Base-by-base conservation (phyloP, 768 basidiomycete genomes). In the Rhodocollybia butyracea region DNA sequence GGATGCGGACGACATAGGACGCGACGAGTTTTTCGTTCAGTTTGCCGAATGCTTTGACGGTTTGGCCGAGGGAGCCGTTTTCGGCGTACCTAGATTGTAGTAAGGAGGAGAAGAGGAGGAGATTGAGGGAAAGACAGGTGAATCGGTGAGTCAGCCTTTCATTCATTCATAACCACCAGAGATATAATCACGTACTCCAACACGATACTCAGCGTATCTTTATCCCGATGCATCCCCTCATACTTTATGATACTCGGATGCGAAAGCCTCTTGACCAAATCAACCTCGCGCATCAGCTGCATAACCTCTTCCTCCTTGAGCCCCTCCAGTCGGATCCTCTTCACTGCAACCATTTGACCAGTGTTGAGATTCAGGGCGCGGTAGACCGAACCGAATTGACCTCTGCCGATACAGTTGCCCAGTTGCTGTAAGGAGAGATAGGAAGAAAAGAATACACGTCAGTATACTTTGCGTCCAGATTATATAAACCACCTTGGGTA, bases 331-430 rank as follows among this genome's bases (percentile, higher is more conserved):
- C 88, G 78, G 63, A 99, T 96, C 29, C 93, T 86, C 74, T 99
- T 99, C 50, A 98, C 93, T n/a, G 96, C 96, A n/a, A 96, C 94
- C 84, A 92, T 96, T 70, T 96, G 91, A 15, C 96, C 96, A 1
- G 89, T 94, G 59, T 89, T 88, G 68, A 98, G 73, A 68, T 99
- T 95, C 56, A 99, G 77, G 12, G 96, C 95, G 13, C 93, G 85
- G 69, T 96, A 98, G 5, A 98, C 96, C 8, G 94, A 84, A 27
- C 96, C 96, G 69, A 98, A 98, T 73, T 98, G 96, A 7, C 96
- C 96, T 46, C 91, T 85, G 2, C 96, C 96, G 60, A 99, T 96
- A 68, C 93, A 95, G 70, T 97, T 95, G 29, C 96, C 96, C 19
- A 99, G 79, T 94, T 96, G 94, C 96, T 98, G 65, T 29, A 61